Evolutionary conservation across 2,329 filamentous ascomycete species (phyloP).

Genomic region (Colletotrichum tropicale): DNA sequence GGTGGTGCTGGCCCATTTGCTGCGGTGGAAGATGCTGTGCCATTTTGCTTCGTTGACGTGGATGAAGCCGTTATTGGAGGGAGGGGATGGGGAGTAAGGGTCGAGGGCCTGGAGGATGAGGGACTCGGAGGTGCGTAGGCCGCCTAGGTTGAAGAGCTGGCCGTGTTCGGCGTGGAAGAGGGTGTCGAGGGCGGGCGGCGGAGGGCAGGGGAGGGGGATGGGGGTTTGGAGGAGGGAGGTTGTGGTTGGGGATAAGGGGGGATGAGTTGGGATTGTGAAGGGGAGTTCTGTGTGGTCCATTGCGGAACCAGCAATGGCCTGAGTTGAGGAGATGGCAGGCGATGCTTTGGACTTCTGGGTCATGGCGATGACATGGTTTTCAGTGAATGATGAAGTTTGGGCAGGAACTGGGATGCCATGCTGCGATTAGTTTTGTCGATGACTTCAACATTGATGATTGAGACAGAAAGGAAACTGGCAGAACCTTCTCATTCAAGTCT

Average conservation of each 20-base stretch:
- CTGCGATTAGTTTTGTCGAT: accelerated
- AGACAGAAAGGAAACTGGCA: not conserved
- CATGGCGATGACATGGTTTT: not conserved
- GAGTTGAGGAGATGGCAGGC: too few relatives aligned
- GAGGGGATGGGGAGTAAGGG: too few relatives aligned
- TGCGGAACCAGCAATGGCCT: not conserved
- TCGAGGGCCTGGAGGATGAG: not conserved
- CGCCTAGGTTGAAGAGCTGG: not conserved
- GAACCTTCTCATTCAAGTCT: not conserved
- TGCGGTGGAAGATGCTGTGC: not conserved
- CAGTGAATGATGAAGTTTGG: not conserved
- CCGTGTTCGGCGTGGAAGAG: not conserved
- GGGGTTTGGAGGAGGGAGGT: not conserved
- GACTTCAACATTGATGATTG: not conserved
- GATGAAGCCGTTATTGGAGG: not conserved
- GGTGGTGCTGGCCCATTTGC: not conserved
- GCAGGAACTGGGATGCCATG: not conserved
- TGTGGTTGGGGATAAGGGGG: not conserved
- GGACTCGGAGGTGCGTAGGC: not conserved
- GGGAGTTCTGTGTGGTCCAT: not conserved
- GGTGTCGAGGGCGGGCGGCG: not conserved
- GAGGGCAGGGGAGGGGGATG: not conserved
- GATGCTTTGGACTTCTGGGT: not conserved
- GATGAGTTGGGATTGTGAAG: not conserved
- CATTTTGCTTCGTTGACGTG: not conserved